A percentile compares a stretch with the other conserved stretches of the same genome.
Conservation (phyloP, 805 yeast genomes). For the Candida nanaspora region DNA sequence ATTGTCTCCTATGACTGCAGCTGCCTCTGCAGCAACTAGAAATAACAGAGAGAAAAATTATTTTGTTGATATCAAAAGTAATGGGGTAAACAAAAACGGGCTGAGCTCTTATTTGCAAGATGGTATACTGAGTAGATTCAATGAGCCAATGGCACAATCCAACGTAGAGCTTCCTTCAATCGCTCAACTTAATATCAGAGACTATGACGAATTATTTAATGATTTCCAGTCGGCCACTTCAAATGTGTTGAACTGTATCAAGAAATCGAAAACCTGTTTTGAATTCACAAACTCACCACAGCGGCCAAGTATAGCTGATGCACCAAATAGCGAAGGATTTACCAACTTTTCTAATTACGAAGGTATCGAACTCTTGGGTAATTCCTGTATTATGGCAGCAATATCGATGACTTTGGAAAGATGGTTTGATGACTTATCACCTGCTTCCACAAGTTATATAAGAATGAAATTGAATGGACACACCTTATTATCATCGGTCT, state of each 20-base stretch:
- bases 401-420: slow-evolving; percentile 58
- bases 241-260: slow-evolving; percentile 37
- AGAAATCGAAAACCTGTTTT: slow-evolving; percentile 56
- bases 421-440: slow-evolving; percentile 46
- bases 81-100: too few relatives aligned
- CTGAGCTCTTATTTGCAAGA: too few relatives aligned
- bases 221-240: slow-evolving; percentile 20
- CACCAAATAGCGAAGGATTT: slow-evolving; percentile 2
- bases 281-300: slow-evolving; percentile 28
- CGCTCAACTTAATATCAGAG: slow-evolving; percentile 14
- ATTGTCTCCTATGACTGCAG: slow-evolving; percentile 29
- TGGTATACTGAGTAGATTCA: not conserved
- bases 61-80: not conserved
- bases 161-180: slow-evolving; percentile 12
- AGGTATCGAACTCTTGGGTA: slow-evolving; percentile 52
- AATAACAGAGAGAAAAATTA: not conserved
- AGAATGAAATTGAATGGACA: slow-evolving; percentile 30
- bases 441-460: slow-evolving; percentile 46
- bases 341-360: slow-evolving; percentile 25
- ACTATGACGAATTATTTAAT: slow-evolving; percentile 3
- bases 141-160: not conserved
- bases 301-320: not conserved
- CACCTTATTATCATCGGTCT: slow-evolving; percentile 34
- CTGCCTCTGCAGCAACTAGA: too few relatives aligned
- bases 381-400: slow-evolving; percentile 45